A percentile compares a stretch with the other conserved stretches of the same genome.
Conservation (phyloP, 2,329 filamentous ascomycete genomes). For the Epichloe amarillans region DNA sequence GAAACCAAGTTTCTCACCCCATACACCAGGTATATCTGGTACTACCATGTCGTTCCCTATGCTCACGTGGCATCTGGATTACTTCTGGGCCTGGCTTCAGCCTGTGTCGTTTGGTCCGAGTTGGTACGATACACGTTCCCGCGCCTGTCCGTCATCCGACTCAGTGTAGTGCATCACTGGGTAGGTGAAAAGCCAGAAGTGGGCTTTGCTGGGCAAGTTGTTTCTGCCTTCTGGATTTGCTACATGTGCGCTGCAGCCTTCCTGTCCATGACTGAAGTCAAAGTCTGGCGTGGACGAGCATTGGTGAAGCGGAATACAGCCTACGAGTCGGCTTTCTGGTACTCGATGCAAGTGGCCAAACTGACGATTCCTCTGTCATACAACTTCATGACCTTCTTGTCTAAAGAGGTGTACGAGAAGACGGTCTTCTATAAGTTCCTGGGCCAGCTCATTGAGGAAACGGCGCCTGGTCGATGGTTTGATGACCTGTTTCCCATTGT, state of each 20-base stretch:
- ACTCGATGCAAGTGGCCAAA: slow-evolving; percentile 81
- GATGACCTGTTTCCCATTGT: slow-evolving; percentile 81
- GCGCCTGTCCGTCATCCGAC: slow-evolving; percentile 54
- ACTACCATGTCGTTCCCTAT: slow-evolving; percentile 61
- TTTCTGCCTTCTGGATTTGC: slow-evolving; percentile 76
- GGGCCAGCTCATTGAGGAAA: slow-evolving; percentile 70
- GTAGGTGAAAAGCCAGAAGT: slow-evolving; percentile 59
- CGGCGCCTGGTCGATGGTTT: slow-evolving; percentile 69
- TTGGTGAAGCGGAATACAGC: slow-evolving; percentile 85
- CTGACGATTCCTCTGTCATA: slow-evolving; percentile 87
- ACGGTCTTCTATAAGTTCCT: slow-evolving; percentile 85
- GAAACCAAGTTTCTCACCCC: slow-evolving; percentile 56
- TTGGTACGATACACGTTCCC: slow-evolving; percentile 72
- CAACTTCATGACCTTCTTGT: slow-evolving; percentile 90
- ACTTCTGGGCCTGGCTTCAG: slow-evolving; percentile 60
- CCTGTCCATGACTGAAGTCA: slow-evolving; percentile 78
- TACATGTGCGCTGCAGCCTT: slow-evolving; percentile 94
- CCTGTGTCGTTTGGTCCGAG: slow-evolving; percentile 86
- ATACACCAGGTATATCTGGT: slow-evolving; percentile 64
- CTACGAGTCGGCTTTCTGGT: slow-evolving; percentile 90
- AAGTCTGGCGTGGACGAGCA: slow-evolving; percentile 93
- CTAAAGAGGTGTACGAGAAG: slow-evolving; percentile 53
- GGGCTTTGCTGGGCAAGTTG: slow-evolving; percentile 73
- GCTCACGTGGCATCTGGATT: slow-evolving; percentile 50
- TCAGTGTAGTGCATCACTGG: slow-evolving; percentile 63